Evolutionary conservation across 2,329 filamentous ascomycete species (phyloP).

Genomic region (Trichoderma gracile): DNA sequence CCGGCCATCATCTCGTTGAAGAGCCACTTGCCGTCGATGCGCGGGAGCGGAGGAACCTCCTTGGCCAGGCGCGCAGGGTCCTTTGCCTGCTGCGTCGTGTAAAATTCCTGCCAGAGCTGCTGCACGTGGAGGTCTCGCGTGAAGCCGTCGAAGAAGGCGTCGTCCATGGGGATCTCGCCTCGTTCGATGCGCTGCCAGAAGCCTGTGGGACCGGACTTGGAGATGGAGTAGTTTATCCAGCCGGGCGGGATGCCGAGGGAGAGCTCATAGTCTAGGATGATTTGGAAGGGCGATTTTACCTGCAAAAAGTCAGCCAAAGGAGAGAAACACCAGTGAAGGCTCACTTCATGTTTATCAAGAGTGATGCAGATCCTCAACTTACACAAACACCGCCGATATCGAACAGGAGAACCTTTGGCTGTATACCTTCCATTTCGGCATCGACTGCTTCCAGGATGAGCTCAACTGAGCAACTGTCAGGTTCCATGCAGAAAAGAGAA

Average conservation of each 20-base stretch:
- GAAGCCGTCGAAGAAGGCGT: constrained; percentile 74
- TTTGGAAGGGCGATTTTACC: constrained; percentile 90
- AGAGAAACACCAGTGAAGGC: too few species aligned
- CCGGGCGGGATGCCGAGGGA: constrained; percentile 75
- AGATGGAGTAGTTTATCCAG: constrained; percentile 91
- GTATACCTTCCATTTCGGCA: constrained; percentile 44
- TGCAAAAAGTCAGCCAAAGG: constrained; percentile 39
- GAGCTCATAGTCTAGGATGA: constrained; percentile 87
- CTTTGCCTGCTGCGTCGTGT: constrained; percentile 47
- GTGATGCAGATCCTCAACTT: constrained; percentile 47
- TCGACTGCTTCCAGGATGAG: constrained; percentile 38
- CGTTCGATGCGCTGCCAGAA: constrained; percentile 88
- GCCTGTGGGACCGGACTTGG: constrained; percentile 72
- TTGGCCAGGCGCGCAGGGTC: constrained; percentile 43
- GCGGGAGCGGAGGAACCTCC: constrained; percentile 63
- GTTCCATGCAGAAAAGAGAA: constrained; percentile 12
- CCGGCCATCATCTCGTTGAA: constrained; percentile 90
- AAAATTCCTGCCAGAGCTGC: constrained; percentile 68
- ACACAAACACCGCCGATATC: constrained; percentile 97
- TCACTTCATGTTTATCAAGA: too few species aligned
- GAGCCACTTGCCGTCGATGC: constrained; percentile 73
- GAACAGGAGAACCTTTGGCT: constrained; percentile 78
- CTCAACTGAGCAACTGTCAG: constrained; percentile 23
- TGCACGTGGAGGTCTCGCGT: constrained; percentile 68
- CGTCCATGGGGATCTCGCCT: constrained; percentile 75